Evolutionary conservation across 257 asterid genomes (phyloP), one percentile per base, ranked within the genome.

Genomic region (Scutellaria baicalensis): DNA sequence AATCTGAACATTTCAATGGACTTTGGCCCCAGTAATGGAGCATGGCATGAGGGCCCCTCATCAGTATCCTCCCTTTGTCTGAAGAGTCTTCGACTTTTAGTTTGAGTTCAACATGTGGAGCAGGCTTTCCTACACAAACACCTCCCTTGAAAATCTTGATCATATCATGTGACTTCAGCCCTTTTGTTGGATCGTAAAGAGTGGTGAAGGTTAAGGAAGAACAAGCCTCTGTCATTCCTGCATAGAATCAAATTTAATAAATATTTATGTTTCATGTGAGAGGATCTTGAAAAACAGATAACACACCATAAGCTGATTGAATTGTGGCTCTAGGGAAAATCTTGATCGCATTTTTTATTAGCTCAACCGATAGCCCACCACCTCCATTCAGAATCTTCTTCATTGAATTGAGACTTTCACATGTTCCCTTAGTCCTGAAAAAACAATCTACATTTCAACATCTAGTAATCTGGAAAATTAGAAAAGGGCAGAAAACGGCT

Each of bases 201-300:
- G 88, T 93, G 91, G 64, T 79, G 94, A 93, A 90, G 35, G 97
- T 91, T 74, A 93, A 61, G 40, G 98, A 93, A 43, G 98, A 91
- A 66, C 98, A 90, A 1, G 96, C 92, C 84, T 93, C 97, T 0
- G 98, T 90, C 96, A 89, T 92, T 61, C 97, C 96, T 88, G 75
- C 52, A 79, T 2, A 7, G 64, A 62, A 68, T 59, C 63, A 38
- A 74, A 70, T 57, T 27, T 12, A 13, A 57, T 57, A 13, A 42
- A 74, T 23, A 56, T 8, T 31, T 36, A 60, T 12, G 23, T 56
- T 60, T 5, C 14, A 23, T 36, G 47, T n/a, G 39, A 59, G 33
- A 45, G 74, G 51, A 49, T 40, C 21, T 50, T 20, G 27, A 20
- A 61, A 52, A 16, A 42, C 27, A 64, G 40, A 1, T 18, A 66